A percentile compares a stretch with the other conserved stretches of the same genome.
These are phyloP conservation scores for Trichomonascaceae sp. DNA, from an alignment of 1,139 yeast species.

Conservation along the genomic window DNA sequence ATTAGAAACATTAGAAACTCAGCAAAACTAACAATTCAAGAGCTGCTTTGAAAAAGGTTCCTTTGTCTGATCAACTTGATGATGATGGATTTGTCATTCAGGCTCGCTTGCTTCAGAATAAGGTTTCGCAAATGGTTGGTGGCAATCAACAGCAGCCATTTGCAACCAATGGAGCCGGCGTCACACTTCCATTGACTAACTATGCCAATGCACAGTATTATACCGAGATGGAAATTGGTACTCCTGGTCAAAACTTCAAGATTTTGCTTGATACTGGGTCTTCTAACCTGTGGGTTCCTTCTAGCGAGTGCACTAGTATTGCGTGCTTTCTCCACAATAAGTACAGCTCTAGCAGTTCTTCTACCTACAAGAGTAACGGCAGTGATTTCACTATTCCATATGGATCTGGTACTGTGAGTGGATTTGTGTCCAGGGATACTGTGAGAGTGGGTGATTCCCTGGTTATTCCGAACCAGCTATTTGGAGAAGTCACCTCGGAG, in stretches of 20 bases:
- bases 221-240: slow-evolving; percentile 83
- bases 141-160: slow-evolving; percentile 35
- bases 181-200: slow-evolving; percentile 79
- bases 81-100: slow-evolving; percentile 31
- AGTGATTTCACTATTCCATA: slow-evolving; percentile 76
- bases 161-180: slow-evolving; percentile 36
- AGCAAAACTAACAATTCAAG: slow-evolving; percentile 7
- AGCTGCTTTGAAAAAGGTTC: slow-evolving; percentile 52
- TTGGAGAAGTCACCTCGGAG: slow-evolving; percentile 94
- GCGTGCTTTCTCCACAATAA: slow-evolving; percentile 92
- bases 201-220: slow-evolving; percentile 92
- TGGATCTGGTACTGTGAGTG: slow-evolving; percentile 90
- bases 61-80: slow-evolving; percentile 55
- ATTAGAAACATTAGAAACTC: too few species aligned
- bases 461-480: slow-evolving; percentile 77
- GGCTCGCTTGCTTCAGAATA: slow-evolving; percentile 4
- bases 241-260: slow-evolving; percentile 89
- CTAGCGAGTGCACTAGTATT: slow-evolving; percentile 78
- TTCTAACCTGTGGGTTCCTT: slow-evolving; percentile 95
- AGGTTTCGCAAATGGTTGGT: slow-evolving; percentile 29
- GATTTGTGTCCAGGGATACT: slow-evolving; percentile 81
- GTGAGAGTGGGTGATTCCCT: slow-evolving; percentile 70
- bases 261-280: slow-evolving; percentile 82
- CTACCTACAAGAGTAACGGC: slow-evolving; percentile 82
- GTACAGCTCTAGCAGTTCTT: slow-evolving; percentile 74